These are phyloP conservation scores for Neurospora crassa DNA, from an alignment of 2,329 filamentous ascomycete genomes.

Conservation along the genomic window DNA sequence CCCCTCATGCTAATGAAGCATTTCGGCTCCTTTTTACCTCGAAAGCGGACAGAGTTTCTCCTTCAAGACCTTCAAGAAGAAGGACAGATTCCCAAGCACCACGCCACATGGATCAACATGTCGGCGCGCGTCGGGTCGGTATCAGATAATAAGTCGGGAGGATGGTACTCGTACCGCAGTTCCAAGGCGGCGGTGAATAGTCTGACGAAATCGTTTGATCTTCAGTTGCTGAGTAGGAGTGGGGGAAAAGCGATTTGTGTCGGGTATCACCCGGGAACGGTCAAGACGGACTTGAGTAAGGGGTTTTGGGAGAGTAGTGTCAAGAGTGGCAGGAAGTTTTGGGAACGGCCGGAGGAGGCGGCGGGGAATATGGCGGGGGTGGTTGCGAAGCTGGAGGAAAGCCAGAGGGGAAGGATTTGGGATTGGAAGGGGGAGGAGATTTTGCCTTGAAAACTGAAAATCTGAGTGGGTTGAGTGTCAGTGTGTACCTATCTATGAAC, in stretches of 20 bases:
- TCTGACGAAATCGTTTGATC: constrained; percentile 61
- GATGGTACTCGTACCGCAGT: constrained; percentile 75
- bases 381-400: background rate
- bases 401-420: constrained; percentile 9
- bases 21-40: constrained; percentile 60
- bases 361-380: constrained; percentile 37
- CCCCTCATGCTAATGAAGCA: constrained; percentile 71
- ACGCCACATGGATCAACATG: constrained; percentile 64
- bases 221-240: constrained; percentile 47
- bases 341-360: constrained; percentile 49
- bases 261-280: constrained; percentile 70
- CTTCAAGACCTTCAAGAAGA: too few relatives aligned
- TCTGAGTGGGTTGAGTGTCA: too few relatives aligned
- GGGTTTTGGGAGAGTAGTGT: constrained; percentile 62
- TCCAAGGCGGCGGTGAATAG: constrained; percentile 68
- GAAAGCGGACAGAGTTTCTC: constrained; percentile 34
- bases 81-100: constrained; percentile 13
- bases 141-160: constrained; percentile 61
- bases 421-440: constrained; percentile 12
- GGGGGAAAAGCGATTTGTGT: constrained; percentile 57
- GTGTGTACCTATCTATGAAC: too few relatives aligned
- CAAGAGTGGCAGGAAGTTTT: constrained; percentile 45
- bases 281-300: constrained; percentile 62
- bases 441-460: background rate
- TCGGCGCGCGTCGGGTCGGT: constrained; percentile 70